Conservation (phyloP, 176 grass and related monocot genomes). For the Olyra latifolia region DNA sequence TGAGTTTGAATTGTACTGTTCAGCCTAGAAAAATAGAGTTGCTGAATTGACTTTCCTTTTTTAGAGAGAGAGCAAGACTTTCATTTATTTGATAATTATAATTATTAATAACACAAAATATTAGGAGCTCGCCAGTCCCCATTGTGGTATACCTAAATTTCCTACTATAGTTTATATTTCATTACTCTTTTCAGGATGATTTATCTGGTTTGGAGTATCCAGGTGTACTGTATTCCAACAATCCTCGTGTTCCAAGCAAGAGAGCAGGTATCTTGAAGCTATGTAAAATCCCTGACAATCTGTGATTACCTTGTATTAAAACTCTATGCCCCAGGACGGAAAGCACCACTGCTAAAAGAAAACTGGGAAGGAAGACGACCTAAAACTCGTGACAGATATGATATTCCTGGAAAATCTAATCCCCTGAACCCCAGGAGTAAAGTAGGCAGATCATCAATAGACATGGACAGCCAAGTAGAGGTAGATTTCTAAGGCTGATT, state of each 20-base stretch:
- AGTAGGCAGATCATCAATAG: slow-evolving; percentile 26
- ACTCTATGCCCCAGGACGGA: slow-evolving; percentile 38
- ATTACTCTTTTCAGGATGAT: slow-evolving; percentile 58
- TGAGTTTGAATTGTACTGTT: not conserved
- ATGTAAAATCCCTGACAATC: slow-evolving; percentile 9
- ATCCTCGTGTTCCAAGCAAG: slow-evolving; percentile 30
- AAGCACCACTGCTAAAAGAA: slow-evolving; percentile 42
- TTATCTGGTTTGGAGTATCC: slow-evolving; percentile 56
- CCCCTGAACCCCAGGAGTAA: slow-evolving; percentile 30
- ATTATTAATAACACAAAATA: not conserved
- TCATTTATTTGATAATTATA: slow-evolving; percentile 15
- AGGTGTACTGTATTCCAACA: slow-evolving; percentile 55
- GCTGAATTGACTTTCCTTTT: not conserved
- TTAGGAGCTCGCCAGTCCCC: not conserved
- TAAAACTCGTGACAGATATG: slow-evolving; percentile 39
- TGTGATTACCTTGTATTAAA: slow-evolving; percentile 23
- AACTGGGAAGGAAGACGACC: slow-evolving; percentile 46
- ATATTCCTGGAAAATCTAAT: slow-evolving; percentile 17
- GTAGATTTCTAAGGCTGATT: slow-evolving; percentile 47
- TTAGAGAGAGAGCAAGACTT: not conserved
- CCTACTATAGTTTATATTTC: slow-evolving; percentile 4
- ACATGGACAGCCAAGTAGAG: slow-evolving; percentile 57
- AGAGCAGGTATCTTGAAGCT: slow-evolving; percentile 41
- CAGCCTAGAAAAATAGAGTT: not conserved
- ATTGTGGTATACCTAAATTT: not conserved